A percentile compares a stretch with the other conserved stretches of the same genome.
phyloP scores from a whole-genome alignment of 2,329 filamentous ascomycete genomes.

The Myriosclerotinia curreyana region DNA sequence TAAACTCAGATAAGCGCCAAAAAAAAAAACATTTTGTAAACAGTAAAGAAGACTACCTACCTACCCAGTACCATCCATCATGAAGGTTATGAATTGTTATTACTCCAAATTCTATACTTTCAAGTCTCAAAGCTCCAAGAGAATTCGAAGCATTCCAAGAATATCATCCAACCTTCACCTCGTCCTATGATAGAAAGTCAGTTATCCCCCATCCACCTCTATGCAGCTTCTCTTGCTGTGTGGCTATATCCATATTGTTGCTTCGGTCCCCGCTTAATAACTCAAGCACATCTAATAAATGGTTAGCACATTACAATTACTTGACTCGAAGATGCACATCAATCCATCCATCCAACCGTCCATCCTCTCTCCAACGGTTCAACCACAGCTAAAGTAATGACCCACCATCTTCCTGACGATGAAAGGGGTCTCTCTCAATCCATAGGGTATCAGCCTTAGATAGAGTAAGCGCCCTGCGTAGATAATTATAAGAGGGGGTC shows the following conservation, averaged over 20 bases:
- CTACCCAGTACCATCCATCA: too few relatives aligned
- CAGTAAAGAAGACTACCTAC: neutral
- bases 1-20: conserved; percentile 21
- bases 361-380: neutral
- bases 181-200: too few relatives aligned
- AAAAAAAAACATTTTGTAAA: conserved; percentile 1
- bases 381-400: neutral
- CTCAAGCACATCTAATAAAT: too few relatives aligned
- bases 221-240: neutral
- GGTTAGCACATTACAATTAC: too few relatives aligned
- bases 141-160: too few relatives aligned
- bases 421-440: neutral
- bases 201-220: too few relatives aligned
- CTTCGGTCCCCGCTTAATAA: too few relatives aligned
- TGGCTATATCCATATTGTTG: neutral
- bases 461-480: conserved; percentile 16
- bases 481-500: neutral
- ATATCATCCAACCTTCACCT: too few relatives aligned
- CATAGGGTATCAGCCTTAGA: conserved; percentile 17
- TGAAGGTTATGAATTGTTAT: too few relatives aligned
- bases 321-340: neutral
- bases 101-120: too few relatives aligned
- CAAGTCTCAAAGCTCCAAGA: too few relatives aligned
- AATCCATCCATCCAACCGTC: neutral
- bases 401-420: neutral